Percentiles rank a stretch among this genome's conserved stretches.
These are phyloP conservation scores for Xylaria venustula DNA, from an alignment of 495 filamentous ascomycete species.

Conservation along the genomic window DNA sequence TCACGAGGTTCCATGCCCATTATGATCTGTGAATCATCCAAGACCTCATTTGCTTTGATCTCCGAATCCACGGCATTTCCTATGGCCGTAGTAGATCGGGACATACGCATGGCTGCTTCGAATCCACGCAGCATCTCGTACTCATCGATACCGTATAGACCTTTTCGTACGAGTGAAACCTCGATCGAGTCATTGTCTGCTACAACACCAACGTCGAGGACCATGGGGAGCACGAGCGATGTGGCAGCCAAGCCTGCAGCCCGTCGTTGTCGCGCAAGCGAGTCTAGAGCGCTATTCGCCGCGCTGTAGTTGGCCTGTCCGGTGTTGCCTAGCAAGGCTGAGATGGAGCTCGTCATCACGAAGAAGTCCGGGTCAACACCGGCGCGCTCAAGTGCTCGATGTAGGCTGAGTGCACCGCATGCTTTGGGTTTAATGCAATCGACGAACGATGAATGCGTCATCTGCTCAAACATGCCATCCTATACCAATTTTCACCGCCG, in stretches of 20 bases:
- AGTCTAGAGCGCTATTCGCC: slow-evolving; percentile 56
- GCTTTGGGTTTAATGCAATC: slow-evolving; percentile 42
- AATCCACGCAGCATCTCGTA: slow-evolving; percentile 29
- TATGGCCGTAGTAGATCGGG: neutral
- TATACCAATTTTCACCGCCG: neutral
- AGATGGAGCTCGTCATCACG: slow-evolving; percentile 48
- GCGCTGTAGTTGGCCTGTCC: slow-evolving; percentile 59
- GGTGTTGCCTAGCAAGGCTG: slow-evolving; percentile 46
- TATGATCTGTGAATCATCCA: slow-evolving; percentile 18
- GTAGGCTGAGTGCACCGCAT: slow-evolving; percentile 36
- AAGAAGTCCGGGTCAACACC: slow-evolving; percentile 57
- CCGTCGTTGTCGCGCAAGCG: slow-evolving; percentile 40
- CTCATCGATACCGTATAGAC: slow-evolving; percentile 37
- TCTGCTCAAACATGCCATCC: slow-evolving; percentile 24
- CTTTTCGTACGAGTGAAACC: slow-evolving; percentile 25
- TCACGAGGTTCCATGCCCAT: slow-evolving; percentile 28
- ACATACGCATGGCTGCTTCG: slow-evolving; percentile 28
- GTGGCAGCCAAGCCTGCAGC: slow-evolving; percentile 34
- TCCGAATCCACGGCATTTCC: neutral
- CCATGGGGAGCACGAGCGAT: slow-evolving; percentile 38
- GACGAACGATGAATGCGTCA: slow-evolving; percentile 15
- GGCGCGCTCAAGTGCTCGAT: slow-evolving; percentile 33
- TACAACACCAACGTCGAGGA: slow-evolving; percentile 41
- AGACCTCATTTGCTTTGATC: neutral
- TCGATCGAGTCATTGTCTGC: slow-evolving; percentile 28